Evolutionary conservation across 805 yeast genomes (phyloP).

Genomic region (Saccharomycopsis sp.): DNA sequence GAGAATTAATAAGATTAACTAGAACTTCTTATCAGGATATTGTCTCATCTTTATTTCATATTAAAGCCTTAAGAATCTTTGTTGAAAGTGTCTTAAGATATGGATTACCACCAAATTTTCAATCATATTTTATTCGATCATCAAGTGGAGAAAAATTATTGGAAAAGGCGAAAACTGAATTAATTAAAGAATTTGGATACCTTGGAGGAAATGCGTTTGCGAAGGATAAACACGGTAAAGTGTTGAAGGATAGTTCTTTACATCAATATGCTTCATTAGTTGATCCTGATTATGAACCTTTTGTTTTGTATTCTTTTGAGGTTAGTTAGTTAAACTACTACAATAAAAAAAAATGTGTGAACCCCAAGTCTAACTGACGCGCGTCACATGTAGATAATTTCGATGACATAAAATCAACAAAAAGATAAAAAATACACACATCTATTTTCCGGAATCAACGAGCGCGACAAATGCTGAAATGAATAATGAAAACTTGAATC

Average conservation of each 20-base stretch:
- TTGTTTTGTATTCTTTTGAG: conserved; percentile 68
- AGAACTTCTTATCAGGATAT: conserved; percentile 88
- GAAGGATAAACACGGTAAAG: conserved; percentile 57
- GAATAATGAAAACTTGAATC: too few species aligned
- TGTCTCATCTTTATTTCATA: conserved; percentile 80
- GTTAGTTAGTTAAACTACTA: conserved; percentile 26
- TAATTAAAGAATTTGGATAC: conserved; percentile 74
- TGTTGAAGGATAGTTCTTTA: conserved; percentile 56
- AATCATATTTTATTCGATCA: conserved; percentile 42
- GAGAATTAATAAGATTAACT: conserved; percentile 76
- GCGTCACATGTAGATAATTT: too few species aligned
- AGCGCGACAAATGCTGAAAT: too few species aligned
- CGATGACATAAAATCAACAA: not conserved
- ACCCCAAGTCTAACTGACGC: too few species aligned
- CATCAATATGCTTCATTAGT: conserved; percentile 88
- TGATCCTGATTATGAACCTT: conserved; percentile 94
- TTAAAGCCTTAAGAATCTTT: conserved; percentile 78
- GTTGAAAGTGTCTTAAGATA: conserved; percentile 93
- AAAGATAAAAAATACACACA: not conserved
- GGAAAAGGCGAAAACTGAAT: conserved; percentile 57
- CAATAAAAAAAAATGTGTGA: conserved; percentile 6
- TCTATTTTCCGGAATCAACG: too few species aligned
- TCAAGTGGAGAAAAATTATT: conserved; percentile 36
- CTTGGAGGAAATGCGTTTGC: conserved; percentile 86
- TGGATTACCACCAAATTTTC: conserved; percentile 92